phyloP scores from a whole-genome alignment of 768 basidiomycete species.

The Trametes elegans region DNA sequence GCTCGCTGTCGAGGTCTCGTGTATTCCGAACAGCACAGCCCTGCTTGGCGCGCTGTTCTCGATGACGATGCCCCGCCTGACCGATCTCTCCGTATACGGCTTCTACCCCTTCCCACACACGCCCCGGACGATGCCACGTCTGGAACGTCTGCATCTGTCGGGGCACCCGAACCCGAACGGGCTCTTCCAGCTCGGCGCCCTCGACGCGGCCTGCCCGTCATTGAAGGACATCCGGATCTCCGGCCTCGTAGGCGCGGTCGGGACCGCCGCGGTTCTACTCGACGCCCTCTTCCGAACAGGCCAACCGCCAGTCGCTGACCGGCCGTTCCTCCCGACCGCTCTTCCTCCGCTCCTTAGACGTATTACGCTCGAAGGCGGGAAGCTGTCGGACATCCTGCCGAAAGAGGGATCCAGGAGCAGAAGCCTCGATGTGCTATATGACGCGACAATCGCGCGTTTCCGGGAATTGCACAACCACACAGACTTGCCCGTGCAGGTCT shows the following conservation, averaged over 20 bases:
- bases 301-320: too few relatives aligned
- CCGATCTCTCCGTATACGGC: slow-evolving; percentile 43
- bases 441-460: too few relatives aligned
- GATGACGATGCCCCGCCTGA: slow-evolving; percentile 39
- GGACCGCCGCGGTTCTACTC: slow-evolving; percentile 41
- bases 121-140: slow-evolving; percentile 31
- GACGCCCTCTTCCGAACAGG: too few relatives aligned
- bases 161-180: slow-evolving; percentile 53
- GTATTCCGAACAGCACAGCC: slow-evolving; percentile 36
- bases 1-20: slow-evolving; percentile 36
- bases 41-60: slow-evolving; percentile 44
- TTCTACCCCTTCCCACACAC: slow-evolving; percentile 49
- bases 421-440: too few relatives aligned
- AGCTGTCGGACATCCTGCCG: too few relatives aligned
- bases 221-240: slow-evolving; percentile 41
- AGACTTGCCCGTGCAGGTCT: too few relatives aligned
- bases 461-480: too few relatives aligned
- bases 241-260: slow-evolving; percentile 41
- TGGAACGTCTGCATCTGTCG: slow-evolving; percentile 43
- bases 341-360: slow-evolving; percentile 8
- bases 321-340: background rate
- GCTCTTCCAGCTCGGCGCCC: slow-evolving; percentile 37
- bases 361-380: too few relatives aligned
- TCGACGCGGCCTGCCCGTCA: slow-evolving; percentile 40
- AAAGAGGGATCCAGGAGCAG: too few relatives aligned